Conservation (phyloP, 1,139 yeast genomes). For the Taphrina wiesneri region DNA sequence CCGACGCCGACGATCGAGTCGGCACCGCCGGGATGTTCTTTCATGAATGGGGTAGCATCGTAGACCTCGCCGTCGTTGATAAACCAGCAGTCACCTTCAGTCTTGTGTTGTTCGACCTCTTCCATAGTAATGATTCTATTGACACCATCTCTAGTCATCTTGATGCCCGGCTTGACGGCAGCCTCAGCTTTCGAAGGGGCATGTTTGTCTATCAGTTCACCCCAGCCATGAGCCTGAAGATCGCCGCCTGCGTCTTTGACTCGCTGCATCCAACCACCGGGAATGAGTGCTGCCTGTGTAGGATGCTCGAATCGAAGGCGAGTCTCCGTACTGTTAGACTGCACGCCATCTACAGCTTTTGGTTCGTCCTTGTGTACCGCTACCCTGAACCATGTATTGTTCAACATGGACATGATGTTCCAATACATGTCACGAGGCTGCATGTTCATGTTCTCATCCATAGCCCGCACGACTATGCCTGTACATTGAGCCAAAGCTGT, state of each 20-base stretch:
- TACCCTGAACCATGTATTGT: conserved; percentile 48
- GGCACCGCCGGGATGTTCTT: conserved; percentile 73
- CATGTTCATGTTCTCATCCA: conserved; percentile 46
- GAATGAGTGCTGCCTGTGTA: conserved; percentile 41
- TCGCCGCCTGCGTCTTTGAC: conserved; percentile 46
- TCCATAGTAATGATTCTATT: conserved; percentile 46
- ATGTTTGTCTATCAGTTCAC: conserved; percentile 41
- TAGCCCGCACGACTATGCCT: conserved; percentile 46
- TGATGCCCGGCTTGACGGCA: conserved; percentile 34
- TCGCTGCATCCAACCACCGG: conserved; percentile 49
- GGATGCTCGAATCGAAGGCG: conserved; percentile 46
- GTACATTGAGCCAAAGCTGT: conserved; percentile 41
- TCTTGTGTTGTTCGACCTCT: conserved; percentile 52
- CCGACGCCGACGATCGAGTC: conserved; percentile 59
- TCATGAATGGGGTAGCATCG: conserved; percentile 73
- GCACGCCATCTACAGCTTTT: conserved; percentile 1
- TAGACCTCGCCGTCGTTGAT: conserved; percentile 55
- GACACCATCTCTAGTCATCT: conserved; percentile 38
- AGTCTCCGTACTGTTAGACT: conserved; percentile 18
- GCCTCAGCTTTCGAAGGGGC: neutral
- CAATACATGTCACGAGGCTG: conserved; percentile 49
- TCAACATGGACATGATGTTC: conserved; percentile 48
- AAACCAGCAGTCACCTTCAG: conserved; percentile 58
- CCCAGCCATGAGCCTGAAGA: conserved; percentile 44
- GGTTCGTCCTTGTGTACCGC: conserved; percentile 42